Conservation (phyloP, 352 stramenopile species). For the Saprolegnia diclina region DNA sequence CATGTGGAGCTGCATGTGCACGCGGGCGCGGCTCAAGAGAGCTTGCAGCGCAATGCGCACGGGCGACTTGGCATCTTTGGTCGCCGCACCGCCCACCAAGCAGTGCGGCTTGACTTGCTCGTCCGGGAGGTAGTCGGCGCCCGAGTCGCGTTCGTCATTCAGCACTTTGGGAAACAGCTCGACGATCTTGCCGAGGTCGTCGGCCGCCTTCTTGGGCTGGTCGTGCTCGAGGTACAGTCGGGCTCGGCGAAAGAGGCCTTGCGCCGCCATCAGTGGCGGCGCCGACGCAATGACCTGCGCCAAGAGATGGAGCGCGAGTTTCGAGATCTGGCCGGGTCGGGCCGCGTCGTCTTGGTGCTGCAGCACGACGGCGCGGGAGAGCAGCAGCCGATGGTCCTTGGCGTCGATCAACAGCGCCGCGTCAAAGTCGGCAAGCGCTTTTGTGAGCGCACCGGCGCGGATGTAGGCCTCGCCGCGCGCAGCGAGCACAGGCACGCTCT, state of each 20-base stretch:
- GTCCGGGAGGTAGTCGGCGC: neutral
- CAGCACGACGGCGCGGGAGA: slow-evolving; percentile 5
- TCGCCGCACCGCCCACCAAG: neutral
- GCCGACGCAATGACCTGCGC: slow-evolving; percentile 5
- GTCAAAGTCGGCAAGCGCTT: slow-evolving; percentile 32
- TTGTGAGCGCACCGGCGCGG: slow-evolving; percentile 43
- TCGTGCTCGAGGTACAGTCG: slow-evolving; percentile 4
- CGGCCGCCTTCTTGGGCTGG: neutral
- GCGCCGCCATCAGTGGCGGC: neutral
- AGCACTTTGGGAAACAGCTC: slow-evolving; percentile 10
- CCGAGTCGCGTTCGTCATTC: neutral
- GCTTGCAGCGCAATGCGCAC: slow-evolving; percentile 3
- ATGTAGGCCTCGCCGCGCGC: slow-evolving; percentile 44
- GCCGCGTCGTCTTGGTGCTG: slow-evolving; percentile 3
- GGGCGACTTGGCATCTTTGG: neutral
- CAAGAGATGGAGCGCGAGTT: neutral
- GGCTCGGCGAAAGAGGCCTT: slow-evolving; percentile 12
- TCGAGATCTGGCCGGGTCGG: neutral
- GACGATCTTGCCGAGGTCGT: slow-evolving; percentile 2
- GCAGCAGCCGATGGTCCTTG: neutral
- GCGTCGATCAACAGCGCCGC: neutral
- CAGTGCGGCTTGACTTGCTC: neutral
- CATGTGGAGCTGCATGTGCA: neutral
- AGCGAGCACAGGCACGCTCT: slow-evolving; percentile 40
- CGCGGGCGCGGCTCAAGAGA: slow-evolving; percentile 3